Percentiles rank a stretch among this genome's conserved stretches.
Conservation (phyloP, 2,329 filamentous ascomycete genomes). For the Alternaria triticina region DNA sequence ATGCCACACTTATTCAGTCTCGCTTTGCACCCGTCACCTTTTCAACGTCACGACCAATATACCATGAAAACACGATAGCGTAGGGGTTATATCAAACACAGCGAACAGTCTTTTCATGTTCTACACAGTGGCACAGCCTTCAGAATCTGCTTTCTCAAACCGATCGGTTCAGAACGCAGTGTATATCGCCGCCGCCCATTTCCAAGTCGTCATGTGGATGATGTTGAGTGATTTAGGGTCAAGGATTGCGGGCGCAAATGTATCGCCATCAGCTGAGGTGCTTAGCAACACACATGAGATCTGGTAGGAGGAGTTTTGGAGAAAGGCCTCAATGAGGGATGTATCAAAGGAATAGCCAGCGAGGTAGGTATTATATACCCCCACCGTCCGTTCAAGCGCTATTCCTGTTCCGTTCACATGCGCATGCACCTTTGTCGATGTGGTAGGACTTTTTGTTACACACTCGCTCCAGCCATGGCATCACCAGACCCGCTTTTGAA, state of each 20-base stretch:
- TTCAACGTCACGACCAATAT: neutral
- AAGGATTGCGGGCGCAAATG: neutral
- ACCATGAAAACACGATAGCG: neutral
- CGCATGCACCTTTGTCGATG: neutral
- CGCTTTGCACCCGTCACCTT: neutral
- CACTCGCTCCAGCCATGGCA: neutral
- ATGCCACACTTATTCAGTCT: neutral
- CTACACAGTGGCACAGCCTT: neutral
- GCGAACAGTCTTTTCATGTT: neutral
- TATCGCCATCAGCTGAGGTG: neutral
- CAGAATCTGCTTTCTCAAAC: neutral
- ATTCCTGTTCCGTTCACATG: accelerated
- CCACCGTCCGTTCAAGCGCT: accelerated
- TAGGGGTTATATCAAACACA: neutral
- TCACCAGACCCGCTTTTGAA: too few relatives aligned
- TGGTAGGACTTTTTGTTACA: accelerated
- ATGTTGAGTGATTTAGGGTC: neutral
- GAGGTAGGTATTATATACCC: neutral
- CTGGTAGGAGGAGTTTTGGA: neutral
- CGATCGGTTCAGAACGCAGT: neutral
- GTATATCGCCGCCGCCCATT: neutral
- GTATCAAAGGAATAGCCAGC: accelerated
- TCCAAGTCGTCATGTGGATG: neutral
- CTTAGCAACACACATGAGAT: neutral
- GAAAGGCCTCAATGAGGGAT: neutral